Evolutionary conservation across 208 protist genomes (phyloP).

Genomic region (Endotrypanum monterogeii): DNA sequence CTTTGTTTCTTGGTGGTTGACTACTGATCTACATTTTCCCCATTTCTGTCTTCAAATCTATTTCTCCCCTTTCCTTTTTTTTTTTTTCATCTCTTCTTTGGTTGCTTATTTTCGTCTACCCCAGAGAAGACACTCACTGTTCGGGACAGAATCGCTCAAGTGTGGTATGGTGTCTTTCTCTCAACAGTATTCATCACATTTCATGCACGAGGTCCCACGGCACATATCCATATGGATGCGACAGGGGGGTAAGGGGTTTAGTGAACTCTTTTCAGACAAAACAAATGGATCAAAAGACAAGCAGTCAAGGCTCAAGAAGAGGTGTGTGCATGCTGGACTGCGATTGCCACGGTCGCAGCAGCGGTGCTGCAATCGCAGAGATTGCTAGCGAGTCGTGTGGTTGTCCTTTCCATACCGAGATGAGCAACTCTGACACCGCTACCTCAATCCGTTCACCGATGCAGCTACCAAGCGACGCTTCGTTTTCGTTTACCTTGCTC

Average conservation of each 20-base stretch:
- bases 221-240: not conserved
- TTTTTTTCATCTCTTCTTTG: too few species aligned
- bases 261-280: not conserved
- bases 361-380: not conserved
- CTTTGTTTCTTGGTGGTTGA: too few species aligned
- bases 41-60: too few species aligned
- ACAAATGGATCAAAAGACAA: too few species aligned
- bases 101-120: not conserved
- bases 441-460: not conserved
- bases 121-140: not conserved
- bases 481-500: constrained; percentile 34
- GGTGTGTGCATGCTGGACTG: not conserved
- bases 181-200: not conserved
- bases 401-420: not conserved
- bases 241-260: too few species aligned
- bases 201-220: not conserved
- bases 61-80: too few species aligned
- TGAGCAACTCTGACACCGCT: not conserved
- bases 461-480: not conserved
- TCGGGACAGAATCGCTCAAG: not conserved
- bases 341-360: not conserved
- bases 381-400: not conserved
- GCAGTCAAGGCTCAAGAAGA: not conserved
- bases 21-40: too few species aligned
- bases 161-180: too few species aligned